A percentile compares a stretch with the other conserved stretches of the same genome.
Conservation (phyloP, 768 basidiomycete species). For the Suillus subaureus region DNA sequence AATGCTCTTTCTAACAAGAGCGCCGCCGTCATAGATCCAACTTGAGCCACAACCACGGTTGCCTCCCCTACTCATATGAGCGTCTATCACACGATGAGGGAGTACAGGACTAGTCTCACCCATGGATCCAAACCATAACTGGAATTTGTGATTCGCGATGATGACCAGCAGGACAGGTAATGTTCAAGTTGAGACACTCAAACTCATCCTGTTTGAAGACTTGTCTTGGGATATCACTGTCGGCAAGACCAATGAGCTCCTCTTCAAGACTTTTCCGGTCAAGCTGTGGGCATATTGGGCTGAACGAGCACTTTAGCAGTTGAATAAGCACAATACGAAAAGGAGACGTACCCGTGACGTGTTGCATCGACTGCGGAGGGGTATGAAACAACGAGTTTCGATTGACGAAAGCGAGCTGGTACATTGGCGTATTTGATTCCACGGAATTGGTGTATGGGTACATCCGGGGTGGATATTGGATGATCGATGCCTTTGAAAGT, state of each 20-base stretch:
- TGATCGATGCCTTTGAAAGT: conserved; percentile 71
- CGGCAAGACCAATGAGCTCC: conserved; percentile 58
- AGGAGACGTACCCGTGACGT: conserved; percentile 58
- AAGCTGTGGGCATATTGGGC: conserved; percentile 77
- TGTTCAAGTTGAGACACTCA: conserved; percentile 79
- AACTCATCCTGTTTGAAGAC: conserved; percentile 69
- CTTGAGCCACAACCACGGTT: conserved; percentile 73
- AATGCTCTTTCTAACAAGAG: conserved; percentile 70
- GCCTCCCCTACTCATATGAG: conserved; percentile 55
- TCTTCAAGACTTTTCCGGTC: conserved; percentile 55
- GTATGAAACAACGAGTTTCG: conserved; percentile 59
- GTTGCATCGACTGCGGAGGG: conserved; percentile 62
- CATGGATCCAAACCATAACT: conserved; percentile 88
- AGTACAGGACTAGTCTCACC: conserved; percentile 50
- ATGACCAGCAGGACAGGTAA: conserved; percentile 69
- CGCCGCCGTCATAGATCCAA: conserved; percentile 78
- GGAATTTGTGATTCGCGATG: conserved; percentile 56
- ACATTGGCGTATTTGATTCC: conserved; percentile 79
- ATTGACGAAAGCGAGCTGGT: conserved; percentile 77
- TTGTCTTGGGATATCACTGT: conserved; percentile 55
- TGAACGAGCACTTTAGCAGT: conserved; percentile 29
- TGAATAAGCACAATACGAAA: conserved; percentile 1
- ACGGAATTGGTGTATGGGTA: conserved; percentile 67
- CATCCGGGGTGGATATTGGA: conserved; percentile 53
- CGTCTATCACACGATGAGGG: conserved; percentile 12